Evolutionary conservation across 805 yeast genomes (phyloP), one percentile per base, ranked within the genome.

Genomic region (Hanseniaspora clermontiae): DNA sequence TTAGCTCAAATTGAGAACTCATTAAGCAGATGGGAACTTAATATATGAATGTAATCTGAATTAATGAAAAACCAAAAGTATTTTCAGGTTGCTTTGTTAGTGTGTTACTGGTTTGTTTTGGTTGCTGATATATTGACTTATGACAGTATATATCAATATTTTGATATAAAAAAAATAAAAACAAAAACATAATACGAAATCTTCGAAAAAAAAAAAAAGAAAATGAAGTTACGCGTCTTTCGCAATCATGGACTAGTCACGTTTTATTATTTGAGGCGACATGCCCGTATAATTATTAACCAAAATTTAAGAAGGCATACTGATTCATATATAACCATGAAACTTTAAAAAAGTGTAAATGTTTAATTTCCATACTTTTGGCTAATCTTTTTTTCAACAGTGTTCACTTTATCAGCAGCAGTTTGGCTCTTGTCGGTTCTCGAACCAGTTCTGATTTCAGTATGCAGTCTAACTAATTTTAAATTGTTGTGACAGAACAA

Each of bases 401-500:
- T 73, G 61, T 79, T 79, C 40, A 86, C 76, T 66, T 86, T 87
- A 60, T 86, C 93, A 60, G 77, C 77, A 0, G 90, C 87, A 19
- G 80, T 74, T 66, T 86, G 95, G 14, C 64, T 64, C 69, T 85
- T 86, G 64, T 86, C 95, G 43, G 77, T 79, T 70, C 95, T 80
- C 3, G 95, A 85, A 8, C 96, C 96, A 39, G 87, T 82, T 65
- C 96, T 74, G 57, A 88, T 84, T 62, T 88, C 95, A 60, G 87
- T 81, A 66, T 89, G 96, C 53, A 88, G 81, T 66, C 96, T 76
- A 11, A 83, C 76, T 12, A 85, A 80, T 1, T 95, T 95, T 9
- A 56, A 38, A 61, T 77, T 73, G 4, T 74, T 74, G 64, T 88
- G 96, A 54, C 86, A 77, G 47, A 73, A 72, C 64, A 83, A 82